Base-by-base conservation (phyloP, 192 early-diverging fungal species). In the Phycomyces blakesleeanus region DNA sequence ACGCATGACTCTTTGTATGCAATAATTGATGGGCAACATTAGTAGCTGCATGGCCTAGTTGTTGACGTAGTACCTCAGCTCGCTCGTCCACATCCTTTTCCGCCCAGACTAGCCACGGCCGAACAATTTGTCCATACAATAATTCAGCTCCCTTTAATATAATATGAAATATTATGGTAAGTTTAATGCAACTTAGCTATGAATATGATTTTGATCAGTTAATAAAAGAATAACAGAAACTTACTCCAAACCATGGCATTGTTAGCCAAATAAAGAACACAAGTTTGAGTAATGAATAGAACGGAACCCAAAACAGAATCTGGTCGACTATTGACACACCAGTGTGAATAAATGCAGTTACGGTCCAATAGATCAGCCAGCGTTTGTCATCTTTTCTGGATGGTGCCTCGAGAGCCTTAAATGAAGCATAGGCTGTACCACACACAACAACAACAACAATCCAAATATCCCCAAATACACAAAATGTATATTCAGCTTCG, bases 261-360 rank as follows among this genome's bases (percentile, higher is more conserved):
- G 89, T 78, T 41, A 96, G 82, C 88, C 91, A 98, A 55, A 95
- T 70, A 64, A 96, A 78, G 61, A 97, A 82, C 11, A 85, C 69
- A n/a, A 93, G 87, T 83, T 98, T 98, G 79, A 97, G 81, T 44
- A 87, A 73, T 73, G 91, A 96, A 82, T 95, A 98, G 78, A 98
- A 94, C 49, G 93, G 93, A 63, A 95, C 71, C 93, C 95, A 98
- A 84, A 93, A 92, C 29, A 96, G 76, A 11, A 98, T 54, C 53
- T 89, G 44, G 54, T 96, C 92, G n/a, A 87, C 81, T 65, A 97
- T 97, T 80, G 91, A 95, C 84, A 97, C 94, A 57, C 88, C 25
- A 37, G 89, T 80, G 61, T 92, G 91, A 55, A 94, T 76, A 72
- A 96, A 87, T 26, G 91, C 95, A 78, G 89, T 94, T 11, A 98